Evolutionary conservation across 2,329 filamentous ascomycete species (phyloP), one percentile per base, ranked within the genome.

Genomic region (Colletotrichum sp.): DNA sequence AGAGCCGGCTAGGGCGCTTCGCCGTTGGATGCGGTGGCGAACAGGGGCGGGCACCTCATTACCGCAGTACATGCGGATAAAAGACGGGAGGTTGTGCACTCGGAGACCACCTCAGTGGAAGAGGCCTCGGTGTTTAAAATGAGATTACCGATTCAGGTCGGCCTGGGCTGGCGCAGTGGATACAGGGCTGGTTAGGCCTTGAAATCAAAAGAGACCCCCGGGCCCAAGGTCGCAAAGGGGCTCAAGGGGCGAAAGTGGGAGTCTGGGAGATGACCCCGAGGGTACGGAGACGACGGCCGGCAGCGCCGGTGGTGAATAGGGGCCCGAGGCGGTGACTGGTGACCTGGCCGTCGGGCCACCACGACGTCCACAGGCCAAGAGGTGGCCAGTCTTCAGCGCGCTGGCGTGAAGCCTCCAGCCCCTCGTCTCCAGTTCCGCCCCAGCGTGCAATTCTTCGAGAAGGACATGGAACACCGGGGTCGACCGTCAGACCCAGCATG

Each of bases 101-200:
- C 11, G 22, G n/a, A 22, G 44, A 5, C n/a, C 44, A 52, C 44
- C n/a, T 22, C 44, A 19, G 19, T 27, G 16, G 13, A 68, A 30
- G 66, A 30, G 71, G 29, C 52, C 44, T 63, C 22, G 25, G 57
- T 61, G 22, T 13, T 22, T 71, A 39, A 71, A 75, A 77, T 63
- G 75, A 77, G 55, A 75, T 71, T 77, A 39, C 71, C 32, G 36
- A 68, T 75, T 71, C 72, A 77, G 75, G 71, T 75, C 30, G 57
- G 27, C 75, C 55, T 32, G 44, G 27, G 71, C 55, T 77, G 75
- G 62, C 22, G n/a, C 55, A 32, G 75, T 76, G 75, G 75, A 75
- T 34, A 52, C 61, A 52, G 39, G 44, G 59, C 64, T 30, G 71
- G 59, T 74, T 59, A 59, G 72, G 64, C 73, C 70, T 73, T 25